A percentile compares a stretch with the other conserved stretches of the same genome.
Conservation (phyloP, 768 basidiomycete genomes). For the Leccinum rimulosum region DNA sequence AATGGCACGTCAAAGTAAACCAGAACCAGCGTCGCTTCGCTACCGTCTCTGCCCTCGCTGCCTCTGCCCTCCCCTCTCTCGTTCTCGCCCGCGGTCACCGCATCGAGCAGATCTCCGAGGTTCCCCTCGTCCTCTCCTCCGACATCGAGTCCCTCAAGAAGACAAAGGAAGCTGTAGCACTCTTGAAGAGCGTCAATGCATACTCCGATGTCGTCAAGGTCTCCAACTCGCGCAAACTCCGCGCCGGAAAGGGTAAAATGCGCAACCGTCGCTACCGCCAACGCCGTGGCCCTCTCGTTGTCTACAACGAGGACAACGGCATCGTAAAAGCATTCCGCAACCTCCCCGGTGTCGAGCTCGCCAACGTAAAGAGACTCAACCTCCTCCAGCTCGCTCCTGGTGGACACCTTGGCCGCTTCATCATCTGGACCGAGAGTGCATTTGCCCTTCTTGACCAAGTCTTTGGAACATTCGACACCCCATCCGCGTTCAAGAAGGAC, state of each 20-base stretch:
- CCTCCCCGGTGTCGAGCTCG: constrained; percentile 95
- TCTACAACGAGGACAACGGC: constrained; percentile 96
- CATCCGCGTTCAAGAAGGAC: constrained; percentile 83
- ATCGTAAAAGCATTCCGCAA: constrained; percentile 99
- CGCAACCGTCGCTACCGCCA: constrained; percentile 96
- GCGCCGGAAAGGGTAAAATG: constrained; percentile 96
- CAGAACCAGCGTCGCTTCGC: constrained; percentile 99
- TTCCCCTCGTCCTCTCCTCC: constrained; percentile 86
- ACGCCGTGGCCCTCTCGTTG: constrained; percentile 94
- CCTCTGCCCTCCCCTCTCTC: constrained; percentile 92
- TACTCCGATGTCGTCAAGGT: constrained; percentile 95
- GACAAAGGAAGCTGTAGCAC: constrained; percentile 94
- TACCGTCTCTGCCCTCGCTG: constrained; percentile 95
- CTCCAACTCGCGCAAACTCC: constrained; percentile 93
- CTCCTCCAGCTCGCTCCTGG: constrained; percentile 99
- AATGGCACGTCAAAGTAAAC: constrained; percentile 99
- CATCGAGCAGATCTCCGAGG: constrained; percentile 95
- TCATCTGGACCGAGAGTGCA: constrained; percentile 98
- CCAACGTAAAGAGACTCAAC: constrained; percentile 91
- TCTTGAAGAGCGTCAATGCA: constrained; percentile 87
- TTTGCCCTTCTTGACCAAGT: constrained; percentile 92
- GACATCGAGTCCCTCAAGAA: constrained; percentile 85
- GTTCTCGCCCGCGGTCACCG: constrained; percentile 99
- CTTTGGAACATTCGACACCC: constrained; percentile 92
- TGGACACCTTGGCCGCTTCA: constrained; percentile 97